Conservation (phyloP, 345 rosid genomes). For the Ricinus communis region DNA sequence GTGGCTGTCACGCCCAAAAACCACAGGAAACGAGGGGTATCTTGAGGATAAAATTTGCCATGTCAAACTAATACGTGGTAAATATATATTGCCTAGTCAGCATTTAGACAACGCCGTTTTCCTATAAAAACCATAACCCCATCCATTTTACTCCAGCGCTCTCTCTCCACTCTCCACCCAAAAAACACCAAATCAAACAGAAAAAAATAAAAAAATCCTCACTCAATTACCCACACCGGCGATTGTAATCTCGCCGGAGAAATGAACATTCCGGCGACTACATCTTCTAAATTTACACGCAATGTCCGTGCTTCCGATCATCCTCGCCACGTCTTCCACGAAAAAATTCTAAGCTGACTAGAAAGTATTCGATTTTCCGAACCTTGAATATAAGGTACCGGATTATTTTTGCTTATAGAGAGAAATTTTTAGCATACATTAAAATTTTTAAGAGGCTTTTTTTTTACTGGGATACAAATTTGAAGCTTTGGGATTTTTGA, state of each 20-base stretch:
- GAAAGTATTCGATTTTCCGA: not conserved
- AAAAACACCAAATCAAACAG: not conserved
- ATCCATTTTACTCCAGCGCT: not conserved
- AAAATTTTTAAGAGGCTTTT: not conserved
- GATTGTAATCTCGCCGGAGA: conserved; percentile 44
- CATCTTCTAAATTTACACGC: conserved; percentile 25
- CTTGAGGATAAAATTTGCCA: conserved; percentile 10
- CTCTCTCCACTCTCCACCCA: conserved; percentile 20
- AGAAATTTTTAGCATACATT: not conserved
- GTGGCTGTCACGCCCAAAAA: not conserved
- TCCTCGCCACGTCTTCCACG: conserved; percentile 72
- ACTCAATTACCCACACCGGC: too few species aligned
- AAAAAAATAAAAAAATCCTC: too few species aligned
- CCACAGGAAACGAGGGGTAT: too few species aligned
- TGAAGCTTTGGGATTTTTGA: too few species aligned
- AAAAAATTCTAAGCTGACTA: conserved; percentile 10
- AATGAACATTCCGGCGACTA: conserved; percentile 46
- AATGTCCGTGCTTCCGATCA: conserved; percentile 59
- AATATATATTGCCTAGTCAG: conserved; percentile 39
- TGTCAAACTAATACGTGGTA: conserved; percentile 7
- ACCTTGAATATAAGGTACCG: conserved; percentile 5
- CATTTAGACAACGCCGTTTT: conserved; percentile 11
- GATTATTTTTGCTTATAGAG: not conserved
- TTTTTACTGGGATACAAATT: too few species aligned
- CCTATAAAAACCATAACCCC: conserved; percentile 42